A percentile compares a stretch with the other conserved stretches of the same genome.
phyloP scores from a whole-genome alignment of 495 filamentous ascomycete species.

The Trichoderma virens region DNA sequence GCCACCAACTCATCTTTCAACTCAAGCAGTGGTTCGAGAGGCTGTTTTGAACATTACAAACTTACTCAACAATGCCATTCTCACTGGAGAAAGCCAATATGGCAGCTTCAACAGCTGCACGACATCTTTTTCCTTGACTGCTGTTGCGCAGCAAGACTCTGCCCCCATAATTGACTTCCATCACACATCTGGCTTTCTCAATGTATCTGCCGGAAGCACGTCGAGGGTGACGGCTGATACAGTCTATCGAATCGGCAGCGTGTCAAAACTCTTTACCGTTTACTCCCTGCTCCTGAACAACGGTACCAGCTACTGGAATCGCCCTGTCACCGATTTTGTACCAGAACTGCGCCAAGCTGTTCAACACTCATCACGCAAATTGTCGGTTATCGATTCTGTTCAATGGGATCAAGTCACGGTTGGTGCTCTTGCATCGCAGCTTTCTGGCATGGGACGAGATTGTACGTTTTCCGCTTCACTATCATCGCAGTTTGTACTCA shows the following conservation, averaged over 20 bases:
- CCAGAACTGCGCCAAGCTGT: background rate
- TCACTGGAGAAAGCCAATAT: background rate
- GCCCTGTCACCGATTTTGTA: background rate
- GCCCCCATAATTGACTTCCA: background rate
- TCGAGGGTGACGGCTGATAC: background rate
- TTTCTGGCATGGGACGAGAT: background rate
- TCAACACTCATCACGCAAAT: background rate
- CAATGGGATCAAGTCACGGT: conserved; percentile 5
- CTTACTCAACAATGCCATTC: background rate
- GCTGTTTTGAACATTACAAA: background rate
- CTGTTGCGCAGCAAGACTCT: background rate
- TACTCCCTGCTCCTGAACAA: background rate
- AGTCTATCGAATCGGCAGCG: conserved; percentile 5
- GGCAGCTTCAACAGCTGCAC: background rate
- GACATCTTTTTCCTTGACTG: background rate
- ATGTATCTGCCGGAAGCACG: background rate
- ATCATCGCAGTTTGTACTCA: background rate
- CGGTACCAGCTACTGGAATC: background rate
- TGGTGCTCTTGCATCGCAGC: background rate
- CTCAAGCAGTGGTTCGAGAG: background rate
- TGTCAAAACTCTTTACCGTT: conserved; percentile 2
- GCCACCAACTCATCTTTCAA: background rate
- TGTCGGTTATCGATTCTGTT: background rate
- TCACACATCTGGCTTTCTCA: background rate
- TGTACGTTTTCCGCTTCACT: background rate